Base-by-base conservation (phyloP, 2,329 filamentous ascomycete species). In the Trichophyton simii region DNA sequence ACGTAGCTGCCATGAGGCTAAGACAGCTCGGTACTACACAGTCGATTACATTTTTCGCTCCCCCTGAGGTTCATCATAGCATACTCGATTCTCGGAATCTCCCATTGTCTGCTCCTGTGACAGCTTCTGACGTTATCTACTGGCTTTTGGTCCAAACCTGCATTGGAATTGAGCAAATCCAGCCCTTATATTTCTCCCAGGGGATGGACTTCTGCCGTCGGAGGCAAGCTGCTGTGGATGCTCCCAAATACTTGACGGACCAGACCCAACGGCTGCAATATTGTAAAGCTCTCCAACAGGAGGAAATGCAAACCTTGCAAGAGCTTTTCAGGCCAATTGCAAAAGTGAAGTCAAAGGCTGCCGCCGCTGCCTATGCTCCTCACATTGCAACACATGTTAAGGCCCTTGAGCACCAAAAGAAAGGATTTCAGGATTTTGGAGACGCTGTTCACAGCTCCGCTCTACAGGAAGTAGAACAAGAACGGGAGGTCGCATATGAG, bases 101-200 rank as follows among this genome's bases (percentile, higher is more conserved):
- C 55, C 63, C 52, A 0, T 22, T 58, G 0, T 31, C 42, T 0
- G 67, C 72, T 6, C 3, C 2, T 0, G 62, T 80, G 1, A 70
- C 80, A 59, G 83, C 82, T 0, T 68, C 68, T 1, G 77, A 84
- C 60, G 80, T 85, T 8, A 72, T 87, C 0, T 66, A 69, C 2
- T 88, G 86, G 86, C 76, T 88, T 0, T 74, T 88, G 0, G 77
- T 85, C 52, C 82, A 87, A 60, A 86, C 84, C 0, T 88, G 85
- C 62, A 70, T 73, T 6, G 77, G 72, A 0, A 85, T 83, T 20
- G 82, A 86, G 62, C 80, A 86, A 36, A 68, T 87, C 0, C 79
- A 82, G 57, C 76, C 80, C 0, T 73, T 88, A 0, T 84, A 85
- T 64, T 75, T 79, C 2, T 75, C 83, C 0, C 85, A 88, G 67